phyloP scores from a whole-genome alignment of 371 early-diverging fungal species.

The Mycotypha africana region DNA sequence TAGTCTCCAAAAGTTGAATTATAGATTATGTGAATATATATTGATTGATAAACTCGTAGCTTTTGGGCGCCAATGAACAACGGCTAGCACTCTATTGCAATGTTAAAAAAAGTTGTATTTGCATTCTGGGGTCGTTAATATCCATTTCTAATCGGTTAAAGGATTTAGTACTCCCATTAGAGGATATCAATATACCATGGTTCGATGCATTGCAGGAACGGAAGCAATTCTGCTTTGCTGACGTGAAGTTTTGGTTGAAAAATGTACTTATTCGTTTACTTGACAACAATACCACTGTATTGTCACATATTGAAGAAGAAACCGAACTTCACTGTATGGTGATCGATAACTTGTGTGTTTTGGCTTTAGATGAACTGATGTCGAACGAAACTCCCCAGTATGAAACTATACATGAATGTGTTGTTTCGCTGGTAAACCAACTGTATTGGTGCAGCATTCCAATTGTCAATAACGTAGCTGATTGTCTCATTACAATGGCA shows the following conservation, averaged over 20 bases:
- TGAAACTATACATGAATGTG: slow-evolving; percentile 51
- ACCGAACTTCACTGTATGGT: slow-evolving; percentile 54
- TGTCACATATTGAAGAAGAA: slow-evolving; percentile 24
- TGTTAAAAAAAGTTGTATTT: slow-evolving; percentile 37
- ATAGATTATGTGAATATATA: neutral
- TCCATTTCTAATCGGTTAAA: slow-evolving; percentile 34
- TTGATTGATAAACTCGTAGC: too few species aligned
- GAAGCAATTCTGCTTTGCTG: slow-evolving; percentile 19
- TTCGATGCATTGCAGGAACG: slow-evolving; percentile 7
- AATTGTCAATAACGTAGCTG: slow-evolving; percentile 60
- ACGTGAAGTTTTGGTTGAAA: slow-evolving; percentile 44
- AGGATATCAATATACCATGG: slow-evolving; percentile 17
- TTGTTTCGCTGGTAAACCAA: slow-evolving; percentile 60
- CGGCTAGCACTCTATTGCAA: too few species aligned
- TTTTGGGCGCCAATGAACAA: slow-evolving; percentile 23
- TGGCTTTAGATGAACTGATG: slow-evolving; percentile 55
- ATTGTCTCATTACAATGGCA: slow-evolving; percentile 64
- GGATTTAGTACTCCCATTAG: slow-evolving; percentile 19
- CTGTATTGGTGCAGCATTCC: slow-evolving; percentile 59
- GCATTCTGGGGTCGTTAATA: slow-evolving; percentile 36
- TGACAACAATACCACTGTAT: slow-evolving; percentile 22
- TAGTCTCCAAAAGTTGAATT: neutral
- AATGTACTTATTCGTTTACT: slow-evolving; percentile 42
- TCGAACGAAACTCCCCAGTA: slow-evolving; percentile 29
- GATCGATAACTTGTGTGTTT: slow-evolving; percentile 41